A percentile compares a stretch with the other conserved stretches of the same genome.
Conservation (phyloP, 768 basidiomycete genomes). For the Hericium rajendrae region DNA sequence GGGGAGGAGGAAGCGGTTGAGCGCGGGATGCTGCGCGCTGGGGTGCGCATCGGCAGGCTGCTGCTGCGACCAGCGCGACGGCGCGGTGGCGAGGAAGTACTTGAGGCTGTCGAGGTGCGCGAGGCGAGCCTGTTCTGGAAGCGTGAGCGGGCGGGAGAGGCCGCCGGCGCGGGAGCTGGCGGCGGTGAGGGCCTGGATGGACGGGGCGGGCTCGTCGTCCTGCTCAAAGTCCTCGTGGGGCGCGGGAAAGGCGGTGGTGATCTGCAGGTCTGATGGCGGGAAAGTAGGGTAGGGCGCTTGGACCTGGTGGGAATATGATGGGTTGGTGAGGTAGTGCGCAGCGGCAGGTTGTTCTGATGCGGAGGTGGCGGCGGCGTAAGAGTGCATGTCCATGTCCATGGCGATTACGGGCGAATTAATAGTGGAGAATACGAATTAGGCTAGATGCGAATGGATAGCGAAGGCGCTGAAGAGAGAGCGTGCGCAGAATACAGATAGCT, state of each 20-base stretch:
- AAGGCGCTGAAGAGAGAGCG: background rate
- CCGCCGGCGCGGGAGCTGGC: conserved; percentile 10
- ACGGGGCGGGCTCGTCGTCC: conserved; percentile 6
- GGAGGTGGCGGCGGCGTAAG: background rate
- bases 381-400: background rate
- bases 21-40: conserved; percentile 57
- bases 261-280: background rate
- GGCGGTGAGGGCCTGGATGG: conserved; percentile 10
- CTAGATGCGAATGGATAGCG: background rate
- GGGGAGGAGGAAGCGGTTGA: conserved; percentile 83
- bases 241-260: conserved; percentile 7
- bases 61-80: conserved; percentile 55
- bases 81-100: conserved; percentile 82
- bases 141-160: conserved; percentile 48
- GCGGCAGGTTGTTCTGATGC: too few species aligned
- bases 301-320: background rate
- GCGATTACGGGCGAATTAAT: background rate
- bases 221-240: conserved; percentile 13
- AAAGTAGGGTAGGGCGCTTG: background rate
- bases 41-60: conserved; percentile 24
- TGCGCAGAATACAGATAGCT: background rate
- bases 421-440: background rate
- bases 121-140: conserved; percentile 58
- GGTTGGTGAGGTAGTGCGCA: background rate
- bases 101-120: conserved; percentile 77